Evolutionary conservation across 495 filamentous ascomycete genomes (phyloP).

Genomic region (Xylaria palmicola): DNA sequence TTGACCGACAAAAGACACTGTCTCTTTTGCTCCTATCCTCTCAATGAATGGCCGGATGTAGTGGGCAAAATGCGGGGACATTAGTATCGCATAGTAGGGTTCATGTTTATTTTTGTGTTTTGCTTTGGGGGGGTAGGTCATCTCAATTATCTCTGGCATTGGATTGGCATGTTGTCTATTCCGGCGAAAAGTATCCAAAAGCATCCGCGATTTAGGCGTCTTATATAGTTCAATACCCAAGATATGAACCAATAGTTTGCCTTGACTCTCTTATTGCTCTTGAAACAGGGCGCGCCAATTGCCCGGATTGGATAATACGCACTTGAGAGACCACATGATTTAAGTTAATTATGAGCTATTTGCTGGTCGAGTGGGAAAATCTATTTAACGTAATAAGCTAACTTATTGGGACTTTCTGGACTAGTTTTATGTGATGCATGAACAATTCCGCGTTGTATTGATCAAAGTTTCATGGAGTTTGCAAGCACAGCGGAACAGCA

Average conservation of each 20-base stretch:
- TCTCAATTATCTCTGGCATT: background rate
- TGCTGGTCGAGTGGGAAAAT: too few relatives aligned
- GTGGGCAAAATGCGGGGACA: background rate
- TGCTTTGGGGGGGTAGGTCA: background rate
- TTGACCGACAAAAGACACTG: constrained; percentile 4
- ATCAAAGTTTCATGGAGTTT: background rate
- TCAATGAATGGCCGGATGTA: background rate
- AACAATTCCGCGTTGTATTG: too few relatives aligned
- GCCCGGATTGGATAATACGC: too few relatives aligned
- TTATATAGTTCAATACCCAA: background rate
- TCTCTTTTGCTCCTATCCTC: background rate
- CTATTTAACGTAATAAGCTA: too few relatives aligned
- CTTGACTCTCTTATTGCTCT: background rate
- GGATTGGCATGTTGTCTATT: background rate
- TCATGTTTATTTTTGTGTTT: background rate
- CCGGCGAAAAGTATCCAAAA: background rate
- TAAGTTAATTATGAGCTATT: too few relatives aligned
- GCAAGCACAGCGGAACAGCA: background rate
- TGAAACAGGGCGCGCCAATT: background rate
- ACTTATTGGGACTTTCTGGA: too few relatives aligned
- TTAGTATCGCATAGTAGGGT: background rate
- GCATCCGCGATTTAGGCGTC: background rate
- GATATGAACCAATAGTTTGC: background rate
- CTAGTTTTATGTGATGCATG: too few relatives aligned
- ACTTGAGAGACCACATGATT: too few relatives aligned